phyloP scores from a whole-genome alignment of 1,284 basidiomycete species.

The Marasmius sp. region DNA sequence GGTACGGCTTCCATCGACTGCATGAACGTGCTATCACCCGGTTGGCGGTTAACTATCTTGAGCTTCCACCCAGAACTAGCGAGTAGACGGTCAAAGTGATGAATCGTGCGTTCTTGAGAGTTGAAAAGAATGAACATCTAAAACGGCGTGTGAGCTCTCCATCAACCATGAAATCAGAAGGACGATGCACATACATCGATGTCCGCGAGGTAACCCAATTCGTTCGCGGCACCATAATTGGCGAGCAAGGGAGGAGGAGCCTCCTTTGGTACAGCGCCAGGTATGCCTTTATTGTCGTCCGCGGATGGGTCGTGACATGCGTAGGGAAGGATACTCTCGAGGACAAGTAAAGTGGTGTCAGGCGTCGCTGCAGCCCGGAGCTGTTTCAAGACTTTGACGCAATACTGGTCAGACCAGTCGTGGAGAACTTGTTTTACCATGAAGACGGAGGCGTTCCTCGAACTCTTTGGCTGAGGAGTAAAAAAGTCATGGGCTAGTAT shows the following conservation, averaged over 20 bases:
- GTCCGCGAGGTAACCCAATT: conserved; percentile 20
- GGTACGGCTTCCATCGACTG: background rate
- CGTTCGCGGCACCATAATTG: conserved; percentile 21
- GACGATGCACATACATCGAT: conserved; percentile 15
- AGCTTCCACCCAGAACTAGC: background rate
- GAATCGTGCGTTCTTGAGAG: conserved; percentile 18
- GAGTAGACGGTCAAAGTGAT: background rate
- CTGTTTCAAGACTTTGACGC: conserved; percentile 7
- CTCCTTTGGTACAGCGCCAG: conserved; percentile 1
- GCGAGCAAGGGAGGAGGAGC: conserved; percentile 21
- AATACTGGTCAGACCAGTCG: conserved; percentile 16
- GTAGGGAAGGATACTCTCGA: conserved; percentile 16
- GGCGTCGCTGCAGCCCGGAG: conserved; percentile 8
- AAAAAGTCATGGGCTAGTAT: conserved; percentile 10
- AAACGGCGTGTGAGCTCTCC: background rate
- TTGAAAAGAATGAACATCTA: conserved; percentile 20
- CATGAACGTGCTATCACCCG: background rate
- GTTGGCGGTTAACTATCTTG: background rate
- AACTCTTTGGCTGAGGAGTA: background rate
- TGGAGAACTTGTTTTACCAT: conserved; percentile 16
- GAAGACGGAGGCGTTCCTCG: conserved; percentile 9
- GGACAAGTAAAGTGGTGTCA: conserved; percentile 6
- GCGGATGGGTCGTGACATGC: conserved; percentile 11
- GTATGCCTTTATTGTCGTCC: background rate
- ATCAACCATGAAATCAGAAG: background rate